Evolutionary conservation across 768 basidiomycete genomes (phyloP), one percentile per base, ranked within the genome.

Genomic region (Suillus placidus): DNA sequence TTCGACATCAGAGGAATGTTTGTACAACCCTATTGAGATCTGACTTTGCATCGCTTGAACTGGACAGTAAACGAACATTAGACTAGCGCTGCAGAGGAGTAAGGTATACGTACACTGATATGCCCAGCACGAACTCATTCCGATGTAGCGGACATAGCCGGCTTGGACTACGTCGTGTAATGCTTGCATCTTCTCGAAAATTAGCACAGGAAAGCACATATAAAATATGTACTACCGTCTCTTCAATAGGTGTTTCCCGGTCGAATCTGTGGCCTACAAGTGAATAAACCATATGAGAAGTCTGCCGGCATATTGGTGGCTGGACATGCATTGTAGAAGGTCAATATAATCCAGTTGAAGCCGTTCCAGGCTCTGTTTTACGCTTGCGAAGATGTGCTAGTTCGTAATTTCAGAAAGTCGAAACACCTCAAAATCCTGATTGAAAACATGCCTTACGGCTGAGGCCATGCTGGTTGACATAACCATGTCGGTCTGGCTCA

Each of bases 351-450:
- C 87, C 58, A 76, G 72, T 62, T 81, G 78, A 34, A 83, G 77
- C 26, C 83, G 78, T 37, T 77, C 72, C 56, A 83, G 66, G 60
- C 79, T 80, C 63, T 77, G 71, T 68, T 82, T 79, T 12, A 84
- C 82, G 10, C 83, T 77, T 42, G 85, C 87, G 68, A 89, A 89
- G 71, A 90, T 88, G 71, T 85, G 83, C 79, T 81, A 43, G 34
- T 26, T 45, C 16, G 35, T 45, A 30, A 40, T 32, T 37, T 38
- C 35, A 77, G 71, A 12, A 56, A 32, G 38, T 54, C 45, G 52
- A 45, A 23, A 30, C 3, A 34, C 40, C 10, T 51, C 32, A 61
- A 51, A 51, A 52, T 60, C 43, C 30, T 30, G 63, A 65, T 40
- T 61, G 51, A 26, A 40, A 30, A 62, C 52, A 35, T 60, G n/a